These are phyloP conservation scores for Candida piceae DNA, from an alignment of 805 yeast genomes.

Conservation along the genomic window DNA sequence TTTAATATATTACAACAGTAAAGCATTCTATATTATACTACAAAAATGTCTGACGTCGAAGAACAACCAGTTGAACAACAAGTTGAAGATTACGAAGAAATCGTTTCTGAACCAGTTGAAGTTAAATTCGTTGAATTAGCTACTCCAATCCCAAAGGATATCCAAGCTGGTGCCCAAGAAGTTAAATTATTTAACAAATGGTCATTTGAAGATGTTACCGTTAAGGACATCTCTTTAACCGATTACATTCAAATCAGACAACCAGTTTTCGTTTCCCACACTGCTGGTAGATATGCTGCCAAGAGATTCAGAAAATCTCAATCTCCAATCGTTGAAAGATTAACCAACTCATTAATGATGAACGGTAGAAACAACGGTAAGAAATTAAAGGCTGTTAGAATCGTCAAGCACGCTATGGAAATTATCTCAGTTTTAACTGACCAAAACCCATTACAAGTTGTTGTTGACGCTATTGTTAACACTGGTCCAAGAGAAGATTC, in stretches of 20 bases:
- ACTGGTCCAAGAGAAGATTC: slow-evolving; percentile 99
- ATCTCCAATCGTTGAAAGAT: slow-evolving; percentile 98
- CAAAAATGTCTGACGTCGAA: slow-evolving; percentile 78
- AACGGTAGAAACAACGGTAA: slow-evolving; percentile 99
- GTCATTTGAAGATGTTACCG: slow-evolving; percentile 97
- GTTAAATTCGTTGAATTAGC: slow-evolving; percentile 81
- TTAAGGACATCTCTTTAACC: slow-evolving; percentile 95
- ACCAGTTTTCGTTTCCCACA: slow-evolving; percentile 97
- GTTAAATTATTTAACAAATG: slow-evolving; percentile 99
- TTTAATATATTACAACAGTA: neutral
- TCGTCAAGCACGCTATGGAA: slow-evolving; percentile 98
- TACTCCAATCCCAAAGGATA: slow-evolving; percentile 94
- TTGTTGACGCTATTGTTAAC: slow-evolving; percentile 99
- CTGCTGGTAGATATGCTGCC: slow-evolving; percentile 99
- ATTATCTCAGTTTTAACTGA: slow-evolving; percentile 96
- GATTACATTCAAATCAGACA: slow-evolving; percentile 98
- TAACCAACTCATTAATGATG: slow-evolving; percentile 99
- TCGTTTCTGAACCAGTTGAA: slow-evolving; percentile 80
- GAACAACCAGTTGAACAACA: slow-evolving; percentile 50
- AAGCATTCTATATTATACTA: neutral
- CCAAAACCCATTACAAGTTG: slow-evolving; percentile 98
- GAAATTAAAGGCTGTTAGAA: slow-evolving; percentile 99
- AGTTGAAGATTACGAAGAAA: slow-evolving; percentile 53
- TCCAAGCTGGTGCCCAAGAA: slow-evolving; percentile 93
- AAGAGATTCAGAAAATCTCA: slow-evolving; percentile 99